Percentiles rank a stretch among this genome's conserved stretches.
Evolutionary conservation across 345 rosid species (phyloP).

Genomic region (Nephelium lappaceum): DNA sequence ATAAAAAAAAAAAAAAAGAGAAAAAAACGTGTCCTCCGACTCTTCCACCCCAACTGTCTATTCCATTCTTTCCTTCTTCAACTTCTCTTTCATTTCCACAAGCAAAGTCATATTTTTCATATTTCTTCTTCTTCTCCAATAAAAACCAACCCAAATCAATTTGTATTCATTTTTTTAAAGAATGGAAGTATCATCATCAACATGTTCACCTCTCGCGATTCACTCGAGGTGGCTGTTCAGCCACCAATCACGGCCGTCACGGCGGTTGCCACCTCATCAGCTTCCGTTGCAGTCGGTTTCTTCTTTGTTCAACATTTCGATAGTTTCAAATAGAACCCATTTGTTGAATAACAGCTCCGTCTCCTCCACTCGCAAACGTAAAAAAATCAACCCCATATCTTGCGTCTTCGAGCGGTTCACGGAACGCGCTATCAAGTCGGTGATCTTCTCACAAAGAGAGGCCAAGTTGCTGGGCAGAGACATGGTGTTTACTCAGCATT

Average conservation of each 20-base stretch:
- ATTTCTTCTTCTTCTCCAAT: slow-evolving; percentile 24
- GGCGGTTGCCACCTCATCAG: slow-evolving; percentile 29
- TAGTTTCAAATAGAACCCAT: slow-evolving; percentile 37
- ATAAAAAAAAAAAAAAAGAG: neutral
- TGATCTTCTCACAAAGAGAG: slow-evolving; percentile 83
- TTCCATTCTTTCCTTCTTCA: slow-evolving; percentile 45
- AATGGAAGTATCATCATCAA: slow-evolving; percentile 55
- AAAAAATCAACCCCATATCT: slow-evolving; percentile 50
- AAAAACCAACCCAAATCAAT: slow-evolving; percentile 3
- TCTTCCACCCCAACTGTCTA: slow-evolving; percentile 20
- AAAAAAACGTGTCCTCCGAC: neutral
- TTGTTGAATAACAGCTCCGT: slow-evolving; percentile 17
- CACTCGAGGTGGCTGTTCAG: slow-evolving; percentile 45
- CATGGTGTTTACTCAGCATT: slow-evolving; percentile 84
- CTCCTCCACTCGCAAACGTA: slow-evolving; percentile 29
- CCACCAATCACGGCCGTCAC: slow-evolving; percentile 13
- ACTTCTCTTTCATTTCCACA: slow-evolving; percentile 13
- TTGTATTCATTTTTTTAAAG: neutral
- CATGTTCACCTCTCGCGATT: slow-evolving; percentile 57
- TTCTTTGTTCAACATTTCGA: slow-evolving; percentile 54
- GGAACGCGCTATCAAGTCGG: slow-evolving; percentile 79
- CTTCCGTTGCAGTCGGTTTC: slow-evolving; percentile 33
- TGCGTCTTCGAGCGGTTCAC: slow-evolving; percentile 91
- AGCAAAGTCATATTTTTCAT: slow-evolving; percentile 13
- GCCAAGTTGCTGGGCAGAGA: slow-evolving; percentile 76